Percentiles rank a stretch among this genome's conserved stretches.
phyloP scores from a whole-genome alignment of 2,329 filamentous ascomycete genomes.

The Colletotrichum falcatum region DNA sequence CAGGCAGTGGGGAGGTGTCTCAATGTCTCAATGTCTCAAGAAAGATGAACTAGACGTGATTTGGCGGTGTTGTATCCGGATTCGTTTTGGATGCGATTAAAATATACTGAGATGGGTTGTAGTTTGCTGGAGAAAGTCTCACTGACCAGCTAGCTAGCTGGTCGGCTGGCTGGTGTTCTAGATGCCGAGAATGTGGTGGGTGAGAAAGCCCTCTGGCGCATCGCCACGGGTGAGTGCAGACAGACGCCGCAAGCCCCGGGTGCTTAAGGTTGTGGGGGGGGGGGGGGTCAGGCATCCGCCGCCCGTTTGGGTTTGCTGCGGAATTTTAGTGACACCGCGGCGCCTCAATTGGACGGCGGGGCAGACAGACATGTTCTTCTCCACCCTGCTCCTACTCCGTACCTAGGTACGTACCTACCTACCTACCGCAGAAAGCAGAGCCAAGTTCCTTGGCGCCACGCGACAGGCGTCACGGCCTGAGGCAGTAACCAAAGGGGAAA shows the following conservation, averaged over 20 bases:
- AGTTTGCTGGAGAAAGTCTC: background rate
- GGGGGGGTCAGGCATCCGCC: constrained; percentile 3
- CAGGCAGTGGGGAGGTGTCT: background rate
- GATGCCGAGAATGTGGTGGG: background rate
- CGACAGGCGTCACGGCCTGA: constrained; percentile 20
- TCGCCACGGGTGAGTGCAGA: background rate
- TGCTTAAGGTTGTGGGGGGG: constrained; percentile 18
- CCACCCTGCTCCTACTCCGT: background rate
- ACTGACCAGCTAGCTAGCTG: background rate
- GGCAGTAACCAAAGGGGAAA: constrained; percentile 37
- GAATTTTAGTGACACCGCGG: constrained; percentile 19
- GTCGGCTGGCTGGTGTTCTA: background rate
- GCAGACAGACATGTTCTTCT: constrained; percentile 11
- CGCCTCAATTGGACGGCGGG: constrained; percentile 33
- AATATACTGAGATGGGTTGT: no score
- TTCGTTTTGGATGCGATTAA: background rate
- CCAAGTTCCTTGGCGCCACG: constrained; percentile 18
- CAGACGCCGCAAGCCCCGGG: background rate
- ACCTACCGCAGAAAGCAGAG: no score
- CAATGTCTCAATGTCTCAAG: background rate
- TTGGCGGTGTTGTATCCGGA: background rate
- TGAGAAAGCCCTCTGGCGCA: background rate
- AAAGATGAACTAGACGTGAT: background rate
- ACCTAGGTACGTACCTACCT: no score
- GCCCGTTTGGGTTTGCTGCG: constrained; percentile 10